These are phyloP conservation scores for Ganoderma meredithae DNA, from an alignment of 1,284 basidiomycete genomes.

Conservation along the genomic window DNA sequence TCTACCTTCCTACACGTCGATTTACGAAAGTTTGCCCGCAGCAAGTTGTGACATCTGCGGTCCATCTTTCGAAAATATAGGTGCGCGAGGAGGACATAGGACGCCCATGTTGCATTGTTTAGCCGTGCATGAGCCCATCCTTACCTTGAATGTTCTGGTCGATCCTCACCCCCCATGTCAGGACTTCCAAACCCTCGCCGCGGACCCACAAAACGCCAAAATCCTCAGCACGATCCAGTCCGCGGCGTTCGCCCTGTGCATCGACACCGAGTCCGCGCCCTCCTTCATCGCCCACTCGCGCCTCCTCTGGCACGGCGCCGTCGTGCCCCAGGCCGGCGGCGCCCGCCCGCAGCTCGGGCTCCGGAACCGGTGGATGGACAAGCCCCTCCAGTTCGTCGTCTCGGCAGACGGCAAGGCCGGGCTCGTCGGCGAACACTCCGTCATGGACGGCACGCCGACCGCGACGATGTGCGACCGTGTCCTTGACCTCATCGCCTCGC, in stretches of 20 bases:
- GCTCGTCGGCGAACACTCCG: conserved; percentile 90
- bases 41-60: too few relatives aligned
- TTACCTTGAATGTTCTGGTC: too few relatives aligned
- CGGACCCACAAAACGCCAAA: conserved; percentile 63
- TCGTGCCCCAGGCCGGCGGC: conserved; percentile 22
- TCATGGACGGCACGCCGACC: conserved; percentile 87
- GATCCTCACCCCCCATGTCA: conserved; percentile 37
- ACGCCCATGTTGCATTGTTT: too few relatives aligned
- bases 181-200: conserved; percentile 69
- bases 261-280: conserved; percentile 70
- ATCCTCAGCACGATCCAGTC: conserved; percentile 82
- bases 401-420: conserved; percentile 84
- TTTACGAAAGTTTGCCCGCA: too few relatives aligned
- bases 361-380: conserved; percentile 83
- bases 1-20: too few relatives aligned
- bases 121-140: too few relatives aligned
- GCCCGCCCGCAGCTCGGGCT: conserved; percentile 52
- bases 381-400: conserved; percentile 84
- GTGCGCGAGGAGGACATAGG: too few relatives aligned
- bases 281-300: conserved; percentile 67
- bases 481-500: conserved; percentile 66
- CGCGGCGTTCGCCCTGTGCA: conserved; percentile 81
- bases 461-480: conserved; percentile 75
- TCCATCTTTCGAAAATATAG: too few relatives aligned
- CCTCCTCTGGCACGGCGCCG: conserved; percentile 76